Conservation (phyloP, 345 rosid genomes). For the Camelina laxa region DNA sequence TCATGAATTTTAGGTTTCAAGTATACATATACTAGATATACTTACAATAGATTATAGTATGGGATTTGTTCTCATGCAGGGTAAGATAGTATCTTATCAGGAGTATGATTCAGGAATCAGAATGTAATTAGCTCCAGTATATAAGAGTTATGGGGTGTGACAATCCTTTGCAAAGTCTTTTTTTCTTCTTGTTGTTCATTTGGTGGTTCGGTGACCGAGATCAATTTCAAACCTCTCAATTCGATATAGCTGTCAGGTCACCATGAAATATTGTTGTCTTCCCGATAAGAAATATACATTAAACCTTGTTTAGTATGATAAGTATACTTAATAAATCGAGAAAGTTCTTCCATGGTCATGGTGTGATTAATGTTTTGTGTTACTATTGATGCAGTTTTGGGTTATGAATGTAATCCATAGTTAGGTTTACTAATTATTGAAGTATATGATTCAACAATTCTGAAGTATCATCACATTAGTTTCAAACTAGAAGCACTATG, state of each 20-base stretch:
- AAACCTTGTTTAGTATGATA: neutral
- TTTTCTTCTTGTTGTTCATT: conserved; percentile 6
- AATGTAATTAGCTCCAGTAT: neutral
- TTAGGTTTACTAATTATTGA: no score
- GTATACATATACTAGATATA: no score
- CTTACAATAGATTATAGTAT: neutral
- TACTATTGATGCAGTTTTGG: neutral
- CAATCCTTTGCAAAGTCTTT: neutral
- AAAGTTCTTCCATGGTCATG: neutral
- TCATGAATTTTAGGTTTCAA: no score
- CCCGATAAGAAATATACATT: neutral
- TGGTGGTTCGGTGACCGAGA: conserved; percentile 5
- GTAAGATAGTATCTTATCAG: neutral
- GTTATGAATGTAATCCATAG: no score
- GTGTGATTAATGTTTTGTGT: neutral
- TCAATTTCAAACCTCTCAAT: no score
- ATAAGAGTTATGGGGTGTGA: neutral
- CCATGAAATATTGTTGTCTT: neutral
- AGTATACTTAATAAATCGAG: neutral
- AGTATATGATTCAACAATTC: no score
- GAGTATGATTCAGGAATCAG: neutral
- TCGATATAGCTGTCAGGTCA: no score
- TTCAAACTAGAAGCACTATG: no score
- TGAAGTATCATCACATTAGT: no score
- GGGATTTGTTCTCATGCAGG: neutral